Evolutionary conservation across 2,329 filamentous ascomycete genomes (phyloP), one percentile per base, ranked within the genome.

Genomic region (Fusarium nisikadoi): DNA sequence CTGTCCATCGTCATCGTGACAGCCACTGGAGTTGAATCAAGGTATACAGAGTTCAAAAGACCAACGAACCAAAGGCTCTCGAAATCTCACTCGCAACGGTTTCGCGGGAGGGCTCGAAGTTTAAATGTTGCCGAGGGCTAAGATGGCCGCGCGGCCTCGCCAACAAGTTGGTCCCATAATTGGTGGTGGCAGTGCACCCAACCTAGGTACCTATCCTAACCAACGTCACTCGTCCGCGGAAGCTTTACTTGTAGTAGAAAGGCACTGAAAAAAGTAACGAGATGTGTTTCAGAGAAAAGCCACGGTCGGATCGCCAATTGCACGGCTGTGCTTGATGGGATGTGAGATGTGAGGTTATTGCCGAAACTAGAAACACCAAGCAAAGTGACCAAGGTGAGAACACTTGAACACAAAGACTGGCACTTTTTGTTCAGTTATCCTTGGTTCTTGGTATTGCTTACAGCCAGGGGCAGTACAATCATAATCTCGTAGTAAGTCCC

Each of bases 141-240:
- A 31, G 35, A 60, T 71, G 70, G 70, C 70, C 70, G 70, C 70
- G 70, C 70, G 70, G 70, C 70, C 70, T 73, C 56, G 70, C 52
- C 54, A 71, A 64, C 54, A 46, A 45, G n/a, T 67, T 54, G 62
- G 70, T 66, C 52, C 65, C 66, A 67, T 71, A 73, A 58, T 71
- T 66, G 47, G 70, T 68, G 70, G 70, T 73, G 70, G 70, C 70
- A 73, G 70, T 73, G 70, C 70, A 73, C 47, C 70, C 19, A 53
- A 38, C 19, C 49, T 29, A 29, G 27, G 27, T 29, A 53, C 39
- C 49, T 29, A 53, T 53, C 49, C 57, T 46, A 29, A 58, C 52
- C 66, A 62, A 71, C 70, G 66, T 73, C 70, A 65, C 63, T 33
- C 8, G 25, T 25, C 38, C 19, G n/a, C n/a, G 20, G 38, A 33